Evolutionary conservation across 306 rosid species (phyloP).

Genomic region (Gleditsia sinensis): DNA sequence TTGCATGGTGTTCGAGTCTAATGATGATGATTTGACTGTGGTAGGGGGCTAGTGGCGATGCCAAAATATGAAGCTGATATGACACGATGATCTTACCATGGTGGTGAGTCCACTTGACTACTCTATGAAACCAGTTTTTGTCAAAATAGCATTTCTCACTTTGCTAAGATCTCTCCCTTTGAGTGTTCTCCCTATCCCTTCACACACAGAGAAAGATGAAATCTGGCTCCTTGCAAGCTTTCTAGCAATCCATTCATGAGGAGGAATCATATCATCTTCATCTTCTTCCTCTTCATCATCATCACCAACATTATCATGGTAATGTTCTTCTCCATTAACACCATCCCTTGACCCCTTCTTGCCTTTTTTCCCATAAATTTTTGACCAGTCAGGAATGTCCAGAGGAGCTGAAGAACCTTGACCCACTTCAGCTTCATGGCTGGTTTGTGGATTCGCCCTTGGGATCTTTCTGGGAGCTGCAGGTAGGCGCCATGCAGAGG

Average conservation of each 20-base stretch:
- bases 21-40: not conserved
- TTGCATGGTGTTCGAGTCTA: slow-evolving; percentile 31
- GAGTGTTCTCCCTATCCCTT: slow-evolving; percentile 87
- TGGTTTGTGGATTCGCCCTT: slow-evolving; percentile 37
- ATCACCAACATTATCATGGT: not conserved
- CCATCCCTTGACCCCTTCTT: slow-evolving; percentile 33
- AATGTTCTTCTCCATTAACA: not conserved
- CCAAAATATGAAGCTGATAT: slow-evolving; percentile 33
- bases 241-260: slow-evolving; percentile 94
- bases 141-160: slow-evolving; percentile 77
- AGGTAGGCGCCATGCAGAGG: slow-evolving; percentile 57
- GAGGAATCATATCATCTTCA: slow-evolving; percentile 73
- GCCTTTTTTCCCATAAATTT: slow-evolving; percentile 64
- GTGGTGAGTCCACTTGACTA: slow-evolving; percentile 28
- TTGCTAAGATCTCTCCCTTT: slow-evolving; percentile 98
- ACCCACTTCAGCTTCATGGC: slow-evolving; percentile 37
- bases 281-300: slow-evolving; percentile 42
- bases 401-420: slow-evolving; percentile 76
- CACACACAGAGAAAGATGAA: slow-evolving; percentile 91
- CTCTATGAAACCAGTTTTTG: slow-evolving; percentile 94
- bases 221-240: slow-evolving; percentile 87
- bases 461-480: slow-evolving; percentile 58
- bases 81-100: slow-evolving; percentile 4
- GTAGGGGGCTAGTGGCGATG: not conserved
- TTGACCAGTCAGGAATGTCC: slow-evolving; percentile 88